These are phyloP conservation scores for Colletotrichum melonis DNA, from an alignment of 2,329 filamentous ascomycete genomes.

Conservation along the genomic window DNA sequence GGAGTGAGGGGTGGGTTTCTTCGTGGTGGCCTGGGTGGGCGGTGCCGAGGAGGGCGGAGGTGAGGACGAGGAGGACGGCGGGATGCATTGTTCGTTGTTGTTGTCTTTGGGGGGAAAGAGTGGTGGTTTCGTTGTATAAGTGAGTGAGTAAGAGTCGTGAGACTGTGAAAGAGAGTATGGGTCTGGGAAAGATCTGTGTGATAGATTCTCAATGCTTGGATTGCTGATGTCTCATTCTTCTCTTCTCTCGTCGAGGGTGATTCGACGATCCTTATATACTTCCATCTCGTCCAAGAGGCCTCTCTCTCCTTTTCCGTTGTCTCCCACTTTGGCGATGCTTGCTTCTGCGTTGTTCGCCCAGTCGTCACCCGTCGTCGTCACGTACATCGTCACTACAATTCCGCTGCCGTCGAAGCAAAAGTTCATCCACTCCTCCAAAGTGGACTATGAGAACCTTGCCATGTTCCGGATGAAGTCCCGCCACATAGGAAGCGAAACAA, in stretches of 20 bases:
- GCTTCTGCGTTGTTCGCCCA: too few relatives aligned
- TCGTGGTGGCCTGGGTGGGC: constrained; percentile 24
- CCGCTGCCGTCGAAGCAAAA: neutral
- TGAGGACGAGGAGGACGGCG: constrained; percentile 16
- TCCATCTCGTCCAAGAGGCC: neutral
- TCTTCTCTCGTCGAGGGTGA: neutral
- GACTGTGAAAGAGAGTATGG: neutral
- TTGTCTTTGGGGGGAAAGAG: neutral
- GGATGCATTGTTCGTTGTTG: constrained; percentile 4
- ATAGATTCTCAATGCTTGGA: neutral
- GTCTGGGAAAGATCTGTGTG: neutral
- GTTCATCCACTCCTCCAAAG: neutral
- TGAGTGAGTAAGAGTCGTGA: neutral
- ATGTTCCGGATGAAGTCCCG: neutral
- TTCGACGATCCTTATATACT: neutral
- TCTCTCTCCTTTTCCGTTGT: neutral
- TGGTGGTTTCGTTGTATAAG: neutral
- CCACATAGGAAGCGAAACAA: neutral
- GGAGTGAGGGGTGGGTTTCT: constrained; percentile 13
- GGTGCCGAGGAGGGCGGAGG: constrained; percentile 17
- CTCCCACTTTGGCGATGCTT: neutral
- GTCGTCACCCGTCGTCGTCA: neutral
- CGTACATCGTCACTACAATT: neutral
- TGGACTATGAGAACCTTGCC: neutral
- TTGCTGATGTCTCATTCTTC: neutral